These are phyloP conservation scores for Linderniella brevidens DNA, from an alignment of 257 asterid species.

Conservation along the genomic window DNA sequence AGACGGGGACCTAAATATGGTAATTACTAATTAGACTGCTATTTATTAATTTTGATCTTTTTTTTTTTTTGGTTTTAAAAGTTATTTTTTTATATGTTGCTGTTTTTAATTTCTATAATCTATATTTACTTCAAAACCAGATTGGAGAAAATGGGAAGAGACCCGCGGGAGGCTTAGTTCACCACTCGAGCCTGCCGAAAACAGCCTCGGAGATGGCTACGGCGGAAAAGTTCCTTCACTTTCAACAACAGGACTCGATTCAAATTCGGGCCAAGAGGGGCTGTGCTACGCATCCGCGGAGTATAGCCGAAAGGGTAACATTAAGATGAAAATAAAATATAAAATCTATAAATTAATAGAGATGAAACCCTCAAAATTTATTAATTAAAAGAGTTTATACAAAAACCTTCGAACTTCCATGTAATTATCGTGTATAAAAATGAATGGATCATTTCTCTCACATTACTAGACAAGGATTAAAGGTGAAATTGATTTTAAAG, in stretches of 20 bases:
- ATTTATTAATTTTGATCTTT: neutral
- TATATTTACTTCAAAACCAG: constrained; percentile 13
- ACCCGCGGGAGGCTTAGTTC: constrained; percentile 30
- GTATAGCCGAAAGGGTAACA: constrained; percentile 86
- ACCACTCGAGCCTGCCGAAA: constrained; percentile 77
- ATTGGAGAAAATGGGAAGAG: constrained; percentile 28
- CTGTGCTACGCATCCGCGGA: constrained; percentile 83
- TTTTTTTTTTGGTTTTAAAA: neutral
- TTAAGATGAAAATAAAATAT: neutral
- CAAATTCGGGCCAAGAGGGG: constrained; percentile 85
- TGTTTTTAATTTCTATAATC: constrained; percentile 1
- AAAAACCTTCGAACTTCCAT: too few species aligned
- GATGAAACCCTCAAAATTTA: too few species aligned
- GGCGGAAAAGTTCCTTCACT: constrained; percentile 42
- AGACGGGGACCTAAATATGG: constrained; percentile 43
- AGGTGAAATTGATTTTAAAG: too few species aligned
- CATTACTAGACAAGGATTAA: too few species aligned
- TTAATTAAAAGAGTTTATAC: too few species aligned
- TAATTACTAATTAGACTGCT: constrained; percentile 36
- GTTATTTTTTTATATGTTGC: neutral
- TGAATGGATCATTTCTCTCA: too few species aligned
- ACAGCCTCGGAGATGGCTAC: constrained; percentile 38
- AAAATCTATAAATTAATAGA: too few species aligned
- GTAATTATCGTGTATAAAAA: too few species aligned
- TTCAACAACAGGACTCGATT: constrained; percentile 38